Conservation (phyloP, 352 stramenopile species). For the Phytophthora vignae region DNA sequence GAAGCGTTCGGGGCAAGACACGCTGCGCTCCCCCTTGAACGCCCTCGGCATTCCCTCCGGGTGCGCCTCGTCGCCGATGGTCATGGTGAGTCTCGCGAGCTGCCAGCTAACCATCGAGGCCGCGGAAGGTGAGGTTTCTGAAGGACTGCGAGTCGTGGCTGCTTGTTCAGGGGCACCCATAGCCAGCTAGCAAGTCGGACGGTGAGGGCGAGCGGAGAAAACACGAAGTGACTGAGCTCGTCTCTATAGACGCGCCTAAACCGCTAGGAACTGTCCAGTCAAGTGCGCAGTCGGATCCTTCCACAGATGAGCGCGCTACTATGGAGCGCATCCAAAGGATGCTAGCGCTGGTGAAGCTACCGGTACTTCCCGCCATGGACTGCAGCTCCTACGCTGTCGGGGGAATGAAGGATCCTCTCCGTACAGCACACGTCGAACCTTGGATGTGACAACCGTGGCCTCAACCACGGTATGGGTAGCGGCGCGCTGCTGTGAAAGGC, state of each 20-base stretch:
- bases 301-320: neutral
- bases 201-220: neutral
- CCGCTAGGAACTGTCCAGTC: neutral
- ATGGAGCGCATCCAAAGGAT: neutral
- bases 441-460: no score
- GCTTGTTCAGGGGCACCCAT: neutral
- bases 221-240: neutral
- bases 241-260: neutral
- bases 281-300: neutral
- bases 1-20: constrained; percentile 10
- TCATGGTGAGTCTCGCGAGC: neutral
- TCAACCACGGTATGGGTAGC: no score
- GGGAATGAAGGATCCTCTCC: no score
- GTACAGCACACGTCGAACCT: no score
- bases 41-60: neutral
- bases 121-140: neutral
- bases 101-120: neutral
- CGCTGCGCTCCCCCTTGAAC: constrained; percentile 17
- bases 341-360: no score
- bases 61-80: no score
- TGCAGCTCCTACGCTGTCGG: no score
- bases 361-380: no score
- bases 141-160: neutral
- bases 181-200: neutral
- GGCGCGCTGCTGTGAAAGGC: no score